Evolutionary conservation across 116 monocot genomes (phyloP).

Genomic region (Phalaenopsis hybrid): DNA sequence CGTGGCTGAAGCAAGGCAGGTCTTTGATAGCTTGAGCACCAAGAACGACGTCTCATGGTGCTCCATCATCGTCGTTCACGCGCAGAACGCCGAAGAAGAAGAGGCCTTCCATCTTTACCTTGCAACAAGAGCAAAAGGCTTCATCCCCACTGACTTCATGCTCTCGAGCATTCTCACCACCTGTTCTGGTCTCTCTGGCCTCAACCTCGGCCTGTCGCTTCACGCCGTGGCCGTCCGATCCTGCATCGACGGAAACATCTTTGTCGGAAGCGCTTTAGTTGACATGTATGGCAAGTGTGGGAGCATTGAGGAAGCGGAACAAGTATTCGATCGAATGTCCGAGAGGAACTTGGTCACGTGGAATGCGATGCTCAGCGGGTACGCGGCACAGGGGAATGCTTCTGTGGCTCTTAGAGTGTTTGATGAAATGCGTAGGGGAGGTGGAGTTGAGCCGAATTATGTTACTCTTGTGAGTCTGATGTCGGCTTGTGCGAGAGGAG

Average conservation of each 20-base stretch:
- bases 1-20: conserved; percentile 28
- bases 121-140: conserved; percentile 34
- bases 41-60: conserved; percentile 75
- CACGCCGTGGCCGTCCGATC: conserved; percentile 47
- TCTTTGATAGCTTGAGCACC: conserved; percentile 43
- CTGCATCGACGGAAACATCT: conserved; percentile 44
- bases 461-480: conserved; percentile 59
- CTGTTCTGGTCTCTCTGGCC: conserved; percentile 44
- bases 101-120: conserved; percentile 47
- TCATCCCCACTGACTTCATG: conserved; percentile 58
- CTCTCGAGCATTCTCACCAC: conserved; percentile 62
- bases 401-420: conserved; percentile 35
- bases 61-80: conserved; percentile 52
- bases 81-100: conserved; percentile 55
- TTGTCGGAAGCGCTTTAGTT: conserved; percentile 58
- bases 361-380: conserved; percentile 70
- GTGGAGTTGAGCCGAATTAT: conserved; percentile 45
- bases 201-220: conserved; percentile 67
- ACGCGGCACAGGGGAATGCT: conserved; percentile 50
- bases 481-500: conserved; percentile 59
- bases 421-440: conserved; percentile 33
- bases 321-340: conserved; percentile 30
- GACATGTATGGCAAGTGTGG: conserved; percentile 94
- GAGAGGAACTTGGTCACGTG: conserved; percentile 46
- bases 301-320: conserved; percentile 44